Evolutionary conservation across 306 rosid genomes (phyloP), one percentile per base, ranked within the genome.

Genomic region (Hippophae rhamnoides): DNA sequence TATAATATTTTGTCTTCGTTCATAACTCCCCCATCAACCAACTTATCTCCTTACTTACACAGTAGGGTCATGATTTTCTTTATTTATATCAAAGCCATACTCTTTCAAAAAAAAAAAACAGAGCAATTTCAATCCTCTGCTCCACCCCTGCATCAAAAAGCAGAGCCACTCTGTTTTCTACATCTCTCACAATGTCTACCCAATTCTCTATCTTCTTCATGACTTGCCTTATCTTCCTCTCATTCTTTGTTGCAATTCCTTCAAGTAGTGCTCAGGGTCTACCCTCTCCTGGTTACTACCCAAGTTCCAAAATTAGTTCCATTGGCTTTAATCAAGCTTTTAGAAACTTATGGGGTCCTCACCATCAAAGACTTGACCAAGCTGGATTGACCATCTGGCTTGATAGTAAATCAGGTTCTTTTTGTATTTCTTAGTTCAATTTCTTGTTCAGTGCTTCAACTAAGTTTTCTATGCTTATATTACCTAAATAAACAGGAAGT

Each of bases 251-350:
- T 31, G 42, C 71, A 65, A 14, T 82, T 71, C 66, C 52, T 75
- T 47, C 45, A 47, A 50, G 57, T 63, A 76, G n/a, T 78, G 66
- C 77, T 60, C 79, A 74, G 61, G 76, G 73, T 67, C 85, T 83
- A 45, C 99, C 99, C 51, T 86, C 95, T 40, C 95, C 96, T 62
- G 95, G 89, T 62, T 88, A 80, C 80, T 74, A 42, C 52, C 88
- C 85, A 11, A 78, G 92, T 63, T 83, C 86, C 53, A 69, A 66
- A 68, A 66, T 88, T 41, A 71, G 62, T 5, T 41, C 96, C 44
- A 43, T 77, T 13, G 69, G 51, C 58, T 92, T 92, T 56, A 77
- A 61, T 69, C 85, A 84, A 26, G 90, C 74, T 50, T 88, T 71
- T 56, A 65, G 77, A 71, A 86, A 80, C 71, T 85, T 72, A 0